Evolutionary conservation across 1,284 basidiomycete species (phyloP).

Genomic region (Xerocomus minutiporus): DNA sequence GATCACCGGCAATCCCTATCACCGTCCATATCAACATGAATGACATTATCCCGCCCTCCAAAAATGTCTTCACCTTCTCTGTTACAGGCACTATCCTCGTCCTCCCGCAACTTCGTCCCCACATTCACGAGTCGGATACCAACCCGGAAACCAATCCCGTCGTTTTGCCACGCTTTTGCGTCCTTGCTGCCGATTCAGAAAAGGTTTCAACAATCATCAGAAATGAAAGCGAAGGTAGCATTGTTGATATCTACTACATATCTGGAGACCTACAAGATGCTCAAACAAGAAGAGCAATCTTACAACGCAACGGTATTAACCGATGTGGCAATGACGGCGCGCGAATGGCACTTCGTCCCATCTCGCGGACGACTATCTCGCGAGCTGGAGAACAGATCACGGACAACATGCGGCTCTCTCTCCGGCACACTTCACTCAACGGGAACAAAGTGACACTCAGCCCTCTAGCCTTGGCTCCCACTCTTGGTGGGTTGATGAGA

Average conservation of each 20-base stretch:
- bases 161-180: constrained; percentile 60
- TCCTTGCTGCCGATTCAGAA: constrained; percentile 61
- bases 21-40: constrained; percentile 77
- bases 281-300: constrained; percentile 55
- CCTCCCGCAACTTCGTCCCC: constrained; percentile 39
- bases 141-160: constrained; percentile 44
- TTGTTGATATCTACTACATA: constrained; percentile 58
- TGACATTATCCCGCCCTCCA: constrained; percentile 60
- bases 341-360: constrained; percentile 50
- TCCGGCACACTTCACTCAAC: constrained; percentile 32
- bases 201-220: constrained; percentile 49
- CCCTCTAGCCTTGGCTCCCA: constrained; percentile 24
- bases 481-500: constrained; percentile 17
- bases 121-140: constrained; percentile 28
- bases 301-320: constrained; percentile 54
- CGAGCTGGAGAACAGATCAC: constrained; percentile 23
- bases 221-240: constrained; percentile 49
- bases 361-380: constrained; percentile 27
- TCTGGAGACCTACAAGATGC: constrained; percentile 54
- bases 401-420: constrained; percentile 26
- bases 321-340: constrained; percentile 54
- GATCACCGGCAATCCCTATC: constrained; percentile 25
- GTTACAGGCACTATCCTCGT: constrained; percentile 64
- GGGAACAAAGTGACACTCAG: constrained; percentile 16
- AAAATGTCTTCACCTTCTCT: constrained; percentile 59